A percentile compares a stretch with the other conserved stretches of the same genome.
Evolutionary conservation across 2,329 filamentous ascomycete genomes (phyloP).

Genomic region (Zasmidium citrigriseum): DNA sequence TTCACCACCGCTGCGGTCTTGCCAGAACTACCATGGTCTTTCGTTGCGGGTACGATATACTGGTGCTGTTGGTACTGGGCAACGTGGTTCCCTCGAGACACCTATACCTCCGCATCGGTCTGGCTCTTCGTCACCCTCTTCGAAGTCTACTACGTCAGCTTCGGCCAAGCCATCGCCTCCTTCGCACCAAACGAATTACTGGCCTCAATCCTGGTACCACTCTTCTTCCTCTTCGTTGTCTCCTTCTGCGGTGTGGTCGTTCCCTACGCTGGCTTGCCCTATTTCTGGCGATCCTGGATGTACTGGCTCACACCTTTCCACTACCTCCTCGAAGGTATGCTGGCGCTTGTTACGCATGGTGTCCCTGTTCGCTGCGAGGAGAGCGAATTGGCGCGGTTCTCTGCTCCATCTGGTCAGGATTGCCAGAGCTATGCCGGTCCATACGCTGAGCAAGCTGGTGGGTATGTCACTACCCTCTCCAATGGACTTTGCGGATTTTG

Average conservation of each 20-base stretch:
- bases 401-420: conserved; percentile 61
- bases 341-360: conserved; percentile 71
- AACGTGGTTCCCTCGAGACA: conserved; percentile 37
- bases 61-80: conserved; percentile 62
- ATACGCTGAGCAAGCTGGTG: conserved; percentile 40
- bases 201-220: conserved; percentile 70
- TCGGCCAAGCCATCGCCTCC: conserved; percentile 62
- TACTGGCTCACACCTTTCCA: conserved; percentile 59
- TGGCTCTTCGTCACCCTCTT: conserved; percentile 65
- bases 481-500: conserved; percentile 56
- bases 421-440: conserved; percentile 71
- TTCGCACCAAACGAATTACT: conserved; percentile 57
- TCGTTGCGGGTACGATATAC: conserved; percentile 66
- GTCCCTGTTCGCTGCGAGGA: conserved; percentile 60
- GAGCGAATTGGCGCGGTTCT: conserved; percentile 66
- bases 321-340: conserved; percentile 74
- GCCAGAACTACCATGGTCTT: conserved; percentile 59
- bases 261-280: conserved; percentile 71
- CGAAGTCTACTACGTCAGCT: conserved; percentile 68
- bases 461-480: conserved; percentile 47
- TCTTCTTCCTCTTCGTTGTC: conserved; percentile 69
- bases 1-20: conserved; percentile 64
- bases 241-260: conserved; percentile 82
- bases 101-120: conserved; percentile 53
- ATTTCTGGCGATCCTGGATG: conserved; percentile 71